Evolutionary conservation across 148 eudicot genomes (phyloP), one percentile per base, ranked within the genome.

Genomic region (Selenicereus undatus): DNA sequence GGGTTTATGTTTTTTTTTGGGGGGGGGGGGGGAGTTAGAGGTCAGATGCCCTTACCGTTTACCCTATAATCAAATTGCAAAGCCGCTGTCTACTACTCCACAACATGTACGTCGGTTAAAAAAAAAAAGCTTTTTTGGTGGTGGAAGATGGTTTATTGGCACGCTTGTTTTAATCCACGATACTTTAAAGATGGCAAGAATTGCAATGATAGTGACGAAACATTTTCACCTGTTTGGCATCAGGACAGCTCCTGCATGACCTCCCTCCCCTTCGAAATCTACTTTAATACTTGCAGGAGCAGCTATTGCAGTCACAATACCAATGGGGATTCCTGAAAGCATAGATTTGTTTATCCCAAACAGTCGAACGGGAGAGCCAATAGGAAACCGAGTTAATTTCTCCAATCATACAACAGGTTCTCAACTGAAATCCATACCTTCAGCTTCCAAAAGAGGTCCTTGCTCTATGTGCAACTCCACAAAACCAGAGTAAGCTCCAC

Each of bases 261-360:
- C 99, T 60, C 99, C 99, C 78, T 86, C 93, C 83, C 99, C 99
- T 88, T 92, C 97, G 87, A 95, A 95, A 56, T 88, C 97, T 56
- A 95, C 98, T 89, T 93, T 95, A 76, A 92, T 88, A 85, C 98
- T 95, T 71, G 99, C 99, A 20, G 99, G 99, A 81, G 99, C 99
- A 85, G 99, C 99, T 82, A 95, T 95, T 66, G 99, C 99, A 50
- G 99, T 93, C 80, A 95, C 99, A 78, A 95, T 82, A 79, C 99
- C 99, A 71, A 95, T 91, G 69, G 93, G 86, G 85, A 85, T 86
- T 35, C 88, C 99, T 95, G 86, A 17, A 76, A 74, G 75, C 70
- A 80, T 14, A 10, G 60, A 74, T 14, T 52, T 66, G 1, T 27
- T 68, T 16, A 35, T 26, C 0, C 45, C 32, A 78, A 51, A 32